Evolutionary conservation across 2,329 filamentous ascomycete species (phyloP).

Genomic region (Aspergillus sp.): DNA sequence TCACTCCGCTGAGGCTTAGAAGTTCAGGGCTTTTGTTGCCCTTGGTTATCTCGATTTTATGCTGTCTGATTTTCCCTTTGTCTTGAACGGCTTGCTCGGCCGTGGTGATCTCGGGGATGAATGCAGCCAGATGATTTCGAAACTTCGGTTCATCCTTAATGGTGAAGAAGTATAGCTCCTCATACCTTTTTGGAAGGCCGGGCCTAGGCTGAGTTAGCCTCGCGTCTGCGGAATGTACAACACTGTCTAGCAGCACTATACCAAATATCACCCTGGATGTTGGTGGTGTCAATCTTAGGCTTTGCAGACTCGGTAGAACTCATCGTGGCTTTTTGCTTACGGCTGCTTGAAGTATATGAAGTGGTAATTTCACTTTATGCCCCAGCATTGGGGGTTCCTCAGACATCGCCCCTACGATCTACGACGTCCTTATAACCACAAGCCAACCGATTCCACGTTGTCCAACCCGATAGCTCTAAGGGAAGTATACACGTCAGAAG

Average conservation of each 20-base stretch:
- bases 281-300: conserved; percentile 3
- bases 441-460: too few relatives aligned
- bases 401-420: too few relatives aligned
- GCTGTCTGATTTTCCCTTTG: neutral
- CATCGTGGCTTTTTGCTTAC: conserved; percentile 1
- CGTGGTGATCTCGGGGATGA: conserved; percentile 14
- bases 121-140: conserved; percentile 6
- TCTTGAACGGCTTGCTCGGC: conserved; percentile 6
- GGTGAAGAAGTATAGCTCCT: conserved; percentile 15
- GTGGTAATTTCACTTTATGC: too few relatives aligned
- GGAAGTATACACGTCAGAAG: too few relatives aligned
- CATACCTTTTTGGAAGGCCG: neutral
- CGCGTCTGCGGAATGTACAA: neutral
- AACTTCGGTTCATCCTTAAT: conserved; percentile 9
- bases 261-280: conserved; percentile 20
- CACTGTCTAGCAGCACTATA: neutral
- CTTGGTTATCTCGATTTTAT: too few relatives aligned
- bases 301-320: neutral
- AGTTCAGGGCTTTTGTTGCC: too few relatives aligned
- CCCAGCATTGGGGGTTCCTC: too few relatives aligned
- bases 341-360: too few relatives aligned
- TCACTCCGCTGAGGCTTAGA: too few relatives aligned
- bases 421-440: too few relatives aligned
- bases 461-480: too few relatives aligned
- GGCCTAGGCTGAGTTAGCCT: neutral